Percentiles rank a stretch among this genome's conserved stretches.
These are phyloP conservation scores for Spinellus fusiger DNA, from an alignment of 192 early-diverging fungal species.

Conservation along the genomic window DNA sequence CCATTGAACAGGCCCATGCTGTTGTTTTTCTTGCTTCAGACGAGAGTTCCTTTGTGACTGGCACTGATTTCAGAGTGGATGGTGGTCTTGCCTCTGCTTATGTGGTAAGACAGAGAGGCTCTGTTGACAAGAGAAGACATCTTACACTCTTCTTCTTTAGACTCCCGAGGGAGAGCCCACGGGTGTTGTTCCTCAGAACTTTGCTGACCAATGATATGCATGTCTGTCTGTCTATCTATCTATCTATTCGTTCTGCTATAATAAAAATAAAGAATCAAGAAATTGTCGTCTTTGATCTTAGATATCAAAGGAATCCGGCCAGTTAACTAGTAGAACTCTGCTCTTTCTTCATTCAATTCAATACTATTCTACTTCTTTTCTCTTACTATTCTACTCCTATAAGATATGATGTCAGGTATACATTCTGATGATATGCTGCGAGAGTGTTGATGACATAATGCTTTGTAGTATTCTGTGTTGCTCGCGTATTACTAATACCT, in stretches of 20 bases:
- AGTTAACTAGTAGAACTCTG: too few relatives aligned
- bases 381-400: not conserved
- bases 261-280: too few relatives aligned
- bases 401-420: not conserved
- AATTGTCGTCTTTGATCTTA: too few relatives aligned
- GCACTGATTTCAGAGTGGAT: slow-evolving; percentile 77
- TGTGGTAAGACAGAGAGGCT: slow-evolving; percentile 36
- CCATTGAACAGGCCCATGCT: slow-evolving; percentile 79
- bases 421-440: not conserved
- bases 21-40: slow-evolving; percentile 80
- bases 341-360: too few relatives aligned
- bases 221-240: not conserved
- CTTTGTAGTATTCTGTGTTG: too few relatives aligned
- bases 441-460: too few relatives aligned
- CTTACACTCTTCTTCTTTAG: slow-evolving; percentile 12
- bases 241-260: not conserved
- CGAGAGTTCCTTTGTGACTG: slow-evolving; percentile 72
- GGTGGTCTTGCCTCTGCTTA: slow-evolving; percentile 77
- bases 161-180: slow-evolving; percentile 38
- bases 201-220: slow-evolving; percentile 19
- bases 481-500: too few relatives aligned
- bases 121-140: not conserved
- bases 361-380: not conserved
- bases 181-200: slow-evolving; percentile 26
- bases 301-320: too few relatives aligned